Base-by-base conservation (phyloP, 352 stramenopile species). In the Globisporangium recalcitrans region DNA sequence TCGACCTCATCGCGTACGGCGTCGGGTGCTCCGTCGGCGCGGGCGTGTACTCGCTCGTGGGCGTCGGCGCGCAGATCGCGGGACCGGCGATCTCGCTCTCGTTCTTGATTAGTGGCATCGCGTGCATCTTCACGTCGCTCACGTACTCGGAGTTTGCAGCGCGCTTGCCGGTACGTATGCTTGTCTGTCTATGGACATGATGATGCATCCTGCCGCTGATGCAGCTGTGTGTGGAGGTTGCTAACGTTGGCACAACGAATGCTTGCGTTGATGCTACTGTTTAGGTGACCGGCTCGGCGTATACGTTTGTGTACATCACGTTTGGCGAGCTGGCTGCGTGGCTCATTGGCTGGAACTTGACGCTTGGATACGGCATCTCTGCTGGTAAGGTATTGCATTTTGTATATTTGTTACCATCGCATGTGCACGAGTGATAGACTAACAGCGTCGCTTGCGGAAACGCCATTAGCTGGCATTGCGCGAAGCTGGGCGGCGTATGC, bases 271-370 rank as follows among this genome's bases (percentile, higher is more conserved):
- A 6, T 60, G 22, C 26, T 36, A 27, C 6, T 49, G 6, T 19
- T 3, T 51, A 91, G 85, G 83, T 95, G 52, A 93, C 89, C 5
- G 90, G 90, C 19, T 95, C 84, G 26, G 88, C 90, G 21, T 97
- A 97, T 52, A 96, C 86, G 21, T 97, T 96, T 58, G 88, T 95
- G 40, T 93, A 94, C 64, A 71, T 93, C 21, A 92, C 84, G 10
- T 93, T 96, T 62, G 89, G 87, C 27, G 87, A 95, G 49, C 74
- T 97, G 26, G 79, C 78, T 1, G 93, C 90, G 27, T 97, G 90
- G 89, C 73, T 97, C 24, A 90, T 97, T 54, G 91, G 90, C 13
- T 97, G 90, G 90, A 97, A 97, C 64, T 62, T 98, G 32, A 98
- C 90, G 51, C 73, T 98, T 19, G 91, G 92, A 32, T 98, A 98